Conservation (phyloP, 83 land plant species). For the Isoetes engelmannii region DNA sequence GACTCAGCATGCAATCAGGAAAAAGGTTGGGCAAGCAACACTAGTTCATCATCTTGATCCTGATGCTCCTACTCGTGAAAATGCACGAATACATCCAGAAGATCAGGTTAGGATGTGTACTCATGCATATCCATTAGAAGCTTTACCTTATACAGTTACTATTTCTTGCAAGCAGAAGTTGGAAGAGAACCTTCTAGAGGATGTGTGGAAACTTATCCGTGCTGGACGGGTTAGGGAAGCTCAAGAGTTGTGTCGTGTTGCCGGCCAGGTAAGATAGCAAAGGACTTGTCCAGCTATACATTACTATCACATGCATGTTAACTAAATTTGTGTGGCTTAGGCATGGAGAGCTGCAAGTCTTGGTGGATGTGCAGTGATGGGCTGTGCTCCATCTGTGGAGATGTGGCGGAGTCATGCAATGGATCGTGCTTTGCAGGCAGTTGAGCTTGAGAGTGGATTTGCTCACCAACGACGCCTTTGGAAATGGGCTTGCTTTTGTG, state of each 20-base stretch:
- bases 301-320: background rate
- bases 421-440: conserved; percentile 70
- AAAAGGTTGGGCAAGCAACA: conserved; percentile 38
- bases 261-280: conserved; percentile 65
- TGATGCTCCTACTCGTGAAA: conserved; percentile 97
- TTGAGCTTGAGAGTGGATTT: conserved; percentile 88
- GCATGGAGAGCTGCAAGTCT: conserved; percentile 97
- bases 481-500: conserved; percentile 92
- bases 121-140: background rate
- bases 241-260: conserved; percentile 82
- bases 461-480: conserved; percentile 80
- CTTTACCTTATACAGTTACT: background rate
- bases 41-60: conserved; percentile 87
- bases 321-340: conserved; percentile 22
- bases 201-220: conserved; percentile 75
- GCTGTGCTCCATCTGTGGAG: conserved; percentile 75
- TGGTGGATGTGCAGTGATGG: conserved; percentile 79
- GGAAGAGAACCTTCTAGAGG: conserved; percentile 89
- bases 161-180: conserved; percentile 50
- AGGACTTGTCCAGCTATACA: background rate
- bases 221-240: conserved; percentile 93
- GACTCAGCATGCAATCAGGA: conserved; percentile 72
- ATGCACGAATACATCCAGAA: conserved; percentile 59
- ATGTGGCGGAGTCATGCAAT: conserved; percentile 48
- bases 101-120: conserved; percentile 49